Conservation (phyloP, 2,329 filamentous ascomycete genomes). For the Fusarium sp. region DNA sequence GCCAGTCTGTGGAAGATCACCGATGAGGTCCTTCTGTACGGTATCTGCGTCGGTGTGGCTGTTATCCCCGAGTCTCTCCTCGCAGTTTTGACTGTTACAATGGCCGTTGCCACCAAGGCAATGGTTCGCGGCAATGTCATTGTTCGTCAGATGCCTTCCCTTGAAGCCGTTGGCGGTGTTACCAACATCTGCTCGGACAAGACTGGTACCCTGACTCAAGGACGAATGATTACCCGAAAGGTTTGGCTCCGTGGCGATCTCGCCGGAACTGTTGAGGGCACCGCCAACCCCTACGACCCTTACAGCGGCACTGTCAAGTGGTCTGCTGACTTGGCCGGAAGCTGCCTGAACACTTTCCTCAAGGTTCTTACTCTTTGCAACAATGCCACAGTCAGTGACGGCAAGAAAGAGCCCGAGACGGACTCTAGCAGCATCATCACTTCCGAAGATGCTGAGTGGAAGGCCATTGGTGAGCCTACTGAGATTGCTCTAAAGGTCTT, state of each 20-base stretch:
- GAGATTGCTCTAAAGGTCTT: slow-evolving; percentile 81
- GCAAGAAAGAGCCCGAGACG: slow-evolving; percentile 58
- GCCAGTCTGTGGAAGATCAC: slow-evolving; percentile 64
- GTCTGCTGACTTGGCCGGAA: slow-evolving; percentile 54
- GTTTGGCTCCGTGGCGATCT: slow-evolving; percentile 68
- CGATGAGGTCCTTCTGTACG: slow-evolving; percentile 69
- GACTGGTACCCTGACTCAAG: slow-evolving; percentile 73
- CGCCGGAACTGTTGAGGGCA: slow-evolving; percentile 63
- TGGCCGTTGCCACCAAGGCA: slow-evolving; percentile 72
- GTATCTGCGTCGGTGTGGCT: slow-evolving; percentile 69
- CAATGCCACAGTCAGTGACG: slow-evolving; percentile 61
- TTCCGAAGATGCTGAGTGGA: slow-evolving; percentile 61
- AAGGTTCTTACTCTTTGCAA: slow-evolving; percentile 71
- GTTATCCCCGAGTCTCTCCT: slow-evolving; percentile 75
- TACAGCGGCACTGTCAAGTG: slow-evolving; percentile 63
- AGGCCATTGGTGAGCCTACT: slow-evolving; percentile 73
- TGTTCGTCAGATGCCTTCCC: slow-evolving; percentile 71
- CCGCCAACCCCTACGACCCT: slow-evolving; percentile 70
- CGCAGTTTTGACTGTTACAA: slow-evolving; percentile 76
- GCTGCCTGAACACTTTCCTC: slow-evolving; percentile 59
- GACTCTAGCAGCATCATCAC: slow-evolving; percentile 61
- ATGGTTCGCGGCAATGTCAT: slow-evolving; percentile 74
- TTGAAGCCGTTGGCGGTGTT: slow-evolving; percentile 76
- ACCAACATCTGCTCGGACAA: slow-evolving; percentile 78
- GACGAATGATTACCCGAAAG: slow-evolving; percentile 73